Percentiles rank a stretch among this genome's conserved stretches.
Conservation (phyloP, 495 filamentous ascomycete genomes). For the Penicillium crystallinum region DNA sequence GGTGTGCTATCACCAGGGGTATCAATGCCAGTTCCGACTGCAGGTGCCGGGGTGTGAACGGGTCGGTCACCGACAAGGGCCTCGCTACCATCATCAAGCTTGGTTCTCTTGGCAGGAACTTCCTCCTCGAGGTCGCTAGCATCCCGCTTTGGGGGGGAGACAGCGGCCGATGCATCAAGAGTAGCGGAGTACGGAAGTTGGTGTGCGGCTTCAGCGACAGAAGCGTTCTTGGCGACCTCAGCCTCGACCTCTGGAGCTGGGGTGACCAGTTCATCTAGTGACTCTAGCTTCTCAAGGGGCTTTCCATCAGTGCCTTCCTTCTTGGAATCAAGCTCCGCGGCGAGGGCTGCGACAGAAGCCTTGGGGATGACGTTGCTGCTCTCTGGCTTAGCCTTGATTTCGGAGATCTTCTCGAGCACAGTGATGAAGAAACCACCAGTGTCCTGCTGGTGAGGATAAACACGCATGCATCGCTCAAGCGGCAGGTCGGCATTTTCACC, state of each 20-base stretch:
- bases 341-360: conserved; percentile 48
- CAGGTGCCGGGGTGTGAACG: conserved; percentile 43
- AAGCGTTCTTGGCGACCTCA: conserved; percentile 40
- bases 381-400: conserved; percentile 82
- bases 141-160: conserved; percentile 33
- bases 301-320: conserved; percentile 34
- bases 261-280: conserved; percentile 43
- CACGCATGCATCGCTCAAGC: conserved; percentile 81
- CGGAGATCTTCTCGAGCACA: conserved; percentile 82
- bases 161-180: conserved; percentile 19
- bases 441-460: conserved; percentile 93
- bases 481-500: conserved; percentile 58
- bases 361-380: conserved; percentile 53
- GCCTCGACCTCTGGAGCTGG: conserved; percentile 30
- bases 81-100: conserved; percentile 43
- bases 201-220: conserved; percentile 38
- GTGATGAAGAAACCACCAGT: conserved; percentile 97
- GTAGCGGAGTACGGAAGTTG: conserved; percentile 37
- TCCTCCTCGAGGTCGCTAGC: conserved; percentile 39
- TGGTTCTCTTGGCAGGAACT: conserved; percentile 43
- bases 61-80: conserved; percentile 45
- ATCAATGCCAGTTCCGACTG: conserved; percentile 33
- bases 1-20: conserved; percentile 33
- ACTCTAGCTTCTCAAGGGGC: conserved; percentile 45
- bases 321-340: conserved; percentile 49